Percentiles rank a stretch among this genome's conserved stretches.
Conservation (phyloP, 345 rosid species). For the Reutealis trisperma region DNA sequence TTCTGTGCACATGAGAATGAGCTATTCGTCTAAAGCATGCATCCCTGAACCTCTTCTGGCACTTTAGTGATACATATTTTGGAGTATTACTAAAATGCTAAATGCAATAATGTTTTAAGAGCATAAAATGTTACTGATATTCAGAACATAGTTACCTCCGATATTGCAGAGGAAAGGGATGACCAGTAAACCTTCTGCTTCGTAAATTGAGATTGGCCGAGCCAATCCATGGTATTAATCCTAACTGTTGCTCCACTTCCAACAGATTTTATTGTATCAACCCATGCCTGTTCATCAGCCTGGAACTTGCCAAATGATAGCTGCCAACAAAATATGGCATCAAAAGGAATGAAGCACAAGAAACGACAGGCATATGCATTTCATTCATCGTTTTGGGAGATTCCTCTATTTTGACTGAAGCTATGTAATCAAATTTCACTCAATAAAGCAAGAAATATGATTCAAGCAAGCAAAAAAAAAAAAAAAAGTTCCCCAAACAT, state of each 20-base stretch:
- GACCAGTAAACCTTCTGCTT: conserved; percentile 69
- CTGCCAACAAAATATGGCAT: conserved; percentile 40
- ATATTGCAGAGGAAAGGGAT: conserved; percentile 67
- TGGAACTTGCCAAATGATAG: conserved; percentile 67
- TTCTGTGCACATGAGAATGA: background rate
- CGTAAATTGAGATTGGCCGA: conserved; percentile 78
- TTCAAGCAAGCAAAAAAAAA: background rate
- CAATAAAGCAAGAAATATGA: background rate
- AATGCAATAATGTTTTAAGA: background rate
- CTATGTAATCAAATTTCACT: background rate
- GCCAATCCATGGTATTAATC: conserved; percentile 92
- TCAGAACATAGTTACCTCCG: conserved; percentile 52
- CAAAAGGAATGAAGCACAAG: conserved; percentile 16
- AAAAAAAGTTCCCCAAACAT: too few relatives aligned
- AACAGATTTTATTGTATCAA: conserved; percentile 76
- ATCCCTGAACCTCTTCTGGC: background rate
- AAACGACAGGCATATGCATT: background rate
- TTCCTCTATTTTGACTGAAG: background rate
- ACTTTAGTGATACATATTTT: background rate
- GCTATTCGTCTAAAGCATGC: background rate
- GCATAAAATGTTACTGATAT: background rate
- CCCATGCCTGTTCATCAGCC: conserved; percentile 85
- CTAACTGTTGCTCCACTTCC: conserved; percentile 58
- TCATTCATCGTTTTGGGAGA: background rate
- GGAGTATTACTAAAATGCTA: background rate